Base-by-base conservation (phyloP, 768 basidiomycete genomes). In the Rhizopogon vinicolor region DNA sequence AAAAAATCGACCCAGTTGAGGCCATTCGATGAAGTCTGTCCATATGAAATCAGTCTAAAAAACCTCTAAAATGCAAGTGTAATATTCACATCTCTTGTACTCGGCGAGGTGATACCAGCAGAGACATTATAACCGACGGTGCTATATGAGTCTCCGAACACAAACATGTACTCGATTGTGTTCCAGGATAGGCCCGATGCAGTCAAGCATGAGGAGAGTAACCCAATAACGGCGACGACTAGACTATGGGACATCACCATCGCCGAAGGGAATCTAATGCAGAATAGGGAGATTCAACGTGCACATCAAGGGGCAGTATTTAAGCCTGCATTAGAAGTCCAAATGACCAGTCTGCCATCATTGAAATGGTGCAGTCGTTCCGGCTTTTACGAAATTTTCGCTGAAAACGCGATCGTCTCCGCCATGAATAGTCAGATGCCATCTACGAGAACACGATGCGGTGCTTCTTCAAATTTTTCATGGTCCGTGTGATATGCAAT, bases 91-190 rank as follows among this genome's bases (percentile, higher is more conserved):
- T 72, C 77, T 42, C 78, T 76, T 13, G 83, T 82, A 41, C 70
- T 72, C 5, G 77, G 72, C 0, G 83, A 81, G 58, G 80, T 59
- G 13, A 84, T 68, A 7, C 83, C 83, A 8, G 75, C 76, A 16
- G 83, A 80, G 25, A 25, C 25, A 58, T 85, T 84, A 63, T 76
- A 86, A 9, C 84, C 83, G 52, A 78, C 77, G 4, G 80, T 70
- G 1, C 81, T 82, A 65, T 86, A 86, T 0, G 82, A 85, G 60
- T 86, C 84, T 9, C 84, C 85, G 59, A 86, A 86, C 1, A 78
- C 74, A 58, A 86, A 81, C 50, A 85, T 60, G 62, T 76, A 84
- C 58, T 83, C 67, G 3, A 78, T 85, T 13, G 72, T 71, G 13
- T 71, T 73, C 84, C 83, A 85, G 7, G 78, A 74, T 49, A 66